Conservation (phyloP, 1,284 basidiomycete species). For the Leccinum griseonigrum region DNA sequence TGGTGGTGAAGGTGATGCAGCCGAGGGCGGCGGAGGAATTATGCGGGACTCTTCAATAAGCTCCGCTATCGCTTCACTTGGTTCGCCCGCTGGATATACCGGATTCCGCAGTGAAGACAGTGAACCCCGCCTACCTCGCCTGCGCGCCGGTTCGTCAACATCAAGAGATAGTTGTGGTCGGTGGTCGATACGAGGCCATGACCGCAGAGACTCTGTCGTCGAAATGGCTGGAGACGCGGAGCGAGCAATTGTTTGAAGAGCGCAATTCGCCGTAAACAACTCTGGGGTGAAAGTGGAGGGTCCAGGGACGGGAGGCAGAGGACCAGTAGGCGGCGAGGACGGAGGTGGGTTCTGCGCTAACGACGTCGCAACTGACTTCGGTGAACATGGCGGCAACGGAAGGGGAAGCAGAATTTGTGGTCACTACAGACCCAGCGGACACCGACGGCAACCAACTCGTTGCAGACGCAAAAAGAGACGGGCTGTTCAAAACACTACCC, state of each 20-base stretch:
- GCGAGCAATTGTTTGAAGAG: constrained; percentile 13
- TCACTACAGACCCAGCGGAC: constrained; percentile 2
- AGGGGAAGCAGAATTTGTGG: neutral
- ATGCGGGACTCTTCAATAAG: constrained; percentile 5
- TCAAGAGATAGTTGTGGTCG: constrained; percentile 22
- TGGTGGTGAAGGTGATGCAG: constrained; percentile 9
- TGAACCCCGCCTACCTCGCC: constrained; percentile 28
- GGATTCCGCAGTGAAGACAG: constrained; percentile 33
- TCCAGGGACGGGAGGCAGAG: constrained; percentile 32
- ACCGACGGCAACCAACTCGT: constrained; percentile 6
- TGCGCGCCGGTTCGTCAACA: constrained; percentile 11
- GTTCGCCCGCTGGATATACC: constrained; percentile 13
- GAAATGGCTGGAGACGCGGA: constrained; percentile 25
- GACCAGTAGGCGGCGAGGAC: constrained; percentile 29
- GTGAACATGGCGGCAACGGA: constrained; percentile 15
- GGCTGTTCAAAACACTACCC: constrained; percentile 7
- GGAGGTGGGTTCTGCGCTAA: constrained; percentile 28
- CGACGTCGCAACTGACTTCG: constrained; percentile 4
- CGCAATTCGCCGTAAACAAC: constrained; percentile 16
- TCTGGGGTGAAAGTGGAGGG: constrained; percentile 22
- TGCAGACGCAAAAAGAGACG: constrained; percentile 17
- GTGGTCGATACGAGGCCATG: constrained; percentile 19
- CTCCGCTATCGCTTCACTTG: constrained; percentile 16
- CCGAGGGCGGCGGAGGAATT: neutral
- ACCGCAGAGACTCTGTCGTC: constrained; percentile 15